Base-by-base conservation (phyloP, 2,329 filamentous ascomycete species). In the Penicillium sp. region DNA sequence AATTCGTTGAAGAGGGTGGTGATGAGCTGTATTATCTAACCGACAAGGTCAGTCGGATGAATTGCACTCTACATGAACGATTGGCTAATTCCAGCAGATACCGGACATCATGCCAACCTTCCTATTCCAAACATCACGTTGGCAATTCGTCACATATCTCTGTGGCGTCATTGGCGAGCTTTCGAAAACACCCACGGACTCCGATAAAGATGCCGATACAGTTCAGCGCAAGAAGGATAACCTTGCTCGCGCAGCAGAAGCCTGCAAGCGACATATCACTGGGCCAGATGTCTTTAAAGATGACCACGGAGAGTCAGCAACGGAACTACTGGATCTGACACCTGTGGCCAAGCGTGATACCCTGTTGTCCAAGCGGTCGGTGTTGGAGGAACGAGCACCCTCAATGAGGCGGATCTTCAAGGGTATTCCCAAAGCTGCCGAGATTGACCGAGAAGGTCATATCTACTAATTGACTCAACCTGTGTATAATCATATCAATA, bases 231-330 rank as follows among this genome's bases (percentile, higher is more conserved):
- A 84, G 52, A 85, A 86, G 48, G 79, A 87, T 43, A 86, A 90
- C 60, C 80, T 97, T n/a, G 81, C 85, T 32, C 86, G 83, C 24
- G 91, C 92, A 1, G 81, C 91, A 11, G 81, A 86, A 57, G 87
- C 90, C 45, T 91, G 91, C 2, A 89, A 93, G 59, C 86, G 87
- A 63, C 90, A 96, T 67, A 88, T 96, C 47, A 86, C 86, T 54
- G 87, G 83, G 56, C 78, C 96, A 6, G 91, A 95, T 47, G 95
- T 92, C 69, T 96, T 93, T 88, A 92, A 89, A 67, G 90, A 96
- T 68, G 75, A 79, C 49, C 75, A 80, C 40, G 75, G 62, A 10
- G 47, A 49, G 11, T 60, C 64, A 21, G 52, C 48, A 16, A 47
- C 60, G 34, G 59, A 57, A 16, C 60, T 71, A 56, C 47, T 70